phyloP scores from a whole-genome alignment of 441 rosid species.

The Erodium texanum region DNA sequence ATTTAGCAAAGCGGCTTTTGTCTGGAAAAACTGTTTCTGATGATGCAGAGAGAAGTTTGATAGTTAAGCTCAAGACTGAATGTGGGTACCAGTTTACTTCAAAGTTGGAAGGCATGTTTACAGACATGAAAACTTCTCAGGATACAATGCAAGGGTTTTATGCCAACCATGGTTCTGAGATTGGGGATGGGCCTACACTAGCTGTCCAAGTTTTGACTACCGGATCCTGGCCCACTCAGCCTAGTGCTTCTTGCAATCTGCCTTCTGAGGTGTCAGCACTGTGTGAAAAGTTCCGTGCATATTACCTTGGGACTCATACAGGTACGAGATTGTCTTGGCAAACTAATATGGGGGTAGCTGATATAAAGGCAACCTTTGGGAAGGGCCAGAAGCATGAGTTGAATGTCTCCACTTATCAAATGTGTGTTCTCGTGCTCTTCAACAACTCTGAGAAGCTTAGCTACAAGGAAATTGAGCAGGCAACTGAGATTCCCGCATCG shows the following conservation, averaged over 20 bases:
- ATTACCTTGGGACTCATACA: conserved; percentile 88
- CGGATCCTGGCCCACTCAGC: conserved; percentile 45
- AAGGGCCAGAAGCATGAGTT: conserved; percentile 93
- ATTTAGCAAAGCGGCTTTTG: conserved; percentile 1
- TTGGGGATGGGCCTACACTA: conserved; percentile 73
- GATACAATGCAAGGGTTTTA: conserved; percentile 83
- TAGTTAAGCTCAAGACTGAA: conserved; percentile 88
- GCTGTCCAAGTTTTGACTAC: conserved; percentile 89
- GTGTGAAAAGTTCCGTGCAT: conserved; percentile 86
- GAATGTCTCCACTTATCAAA: conserved; percentile 91
- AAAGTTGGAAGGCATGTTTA: conserved; percentile 92
- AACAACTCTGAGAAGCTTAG: conserved; percentile 71
- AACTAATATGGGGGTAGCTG: conserved; percentile 96
- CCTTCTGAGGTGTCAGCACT: conserved; percentile 76
- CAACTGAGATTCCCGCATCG: conserved; percentile 68
- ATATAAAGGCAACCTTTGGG: conserved; percentile 72
- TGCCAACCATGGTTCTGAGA: conserved; percentile 53
- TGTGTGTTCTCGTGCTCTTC: conserved; percentile 86
- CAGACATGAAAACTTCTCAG: conserved; percentile 95
- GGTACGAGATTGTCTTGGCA: conserved; percentile 93
- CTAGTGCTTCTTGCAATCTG: conserved; percentile 59
- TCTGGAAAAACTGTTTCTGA: conserved; percentile 1
- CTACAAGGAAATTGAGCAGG: conserved; percentile 89
- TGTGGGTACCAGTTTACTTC: conserved; percentile 96
- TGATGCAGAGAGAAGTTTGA: conserved; percentile 37